Conservation (phyloP, 2,329 filamentous ascomycete species). For the Ophiosphaerella korrae region DNA sequence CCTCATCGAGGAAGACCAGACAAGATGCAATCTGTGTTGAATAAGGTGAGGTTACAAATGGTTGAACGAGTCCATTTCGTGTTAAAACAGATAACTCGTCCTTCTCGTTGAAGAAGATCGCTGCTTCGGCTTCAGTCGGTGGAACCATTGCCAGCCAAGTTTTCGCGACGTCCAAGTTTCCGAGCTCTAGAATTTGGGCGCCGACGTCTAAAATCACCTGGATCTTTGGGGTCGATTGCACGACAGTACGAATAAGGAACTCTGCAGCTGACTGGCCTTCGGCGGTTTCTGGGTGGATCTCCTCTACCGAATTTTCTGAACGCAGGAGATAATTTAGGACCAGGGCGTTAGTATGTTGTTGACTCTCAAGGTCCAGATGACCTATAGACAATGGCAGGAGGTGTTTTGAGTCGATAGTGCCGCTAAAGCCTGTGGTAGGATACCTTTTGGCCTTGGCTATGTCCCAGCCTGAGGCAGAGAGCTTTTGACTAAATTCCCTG, state of each 20-base stretch:
- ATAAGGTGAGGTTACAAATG: constrained; percentile 64
- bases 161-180: constrained; percentile 46
- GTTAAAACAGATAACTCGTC: constrained; percentile 63
- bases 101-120: constrained; percentile 61
- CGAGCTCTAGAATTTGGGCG: constrained; percentile 62
- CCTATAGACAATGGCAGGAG: constrained; percentile 62
- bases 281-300: constrained; percentile 19
- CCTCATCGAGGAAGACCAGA: constrained; percentile 71
- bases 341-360: constrained; percentile 69
- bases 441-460: constrained; percentile 55
- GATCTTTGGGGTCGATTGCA: constrained; percentile 45
- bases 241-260: constrained; percentile 54
- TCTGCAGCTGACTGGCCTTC: constrained; percentile 37
- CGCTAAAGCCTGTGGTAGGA: constrained; percentile 69
- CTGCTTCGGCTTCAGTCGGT: constrained; percentile 43
- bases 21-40: constrained; percentile 58
- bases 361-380: constrained; percentile 60
- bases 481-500: constrained; percentile 66
- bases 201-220: constrained; percentile 73
- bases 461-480: constrained; percentile 72
- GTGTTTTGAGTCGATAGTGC: constrained; percentile 67
- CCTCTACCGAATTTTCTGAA: constrained; percentile 41
- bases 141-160: constrained; percentile 54
- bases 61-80: constrained; percentile 52
- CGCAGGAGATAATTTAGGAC: constrained; percentile 66